Conservation (phyloP, 352 stramenopile species). For the Phytopythium aichiense region DNA sequence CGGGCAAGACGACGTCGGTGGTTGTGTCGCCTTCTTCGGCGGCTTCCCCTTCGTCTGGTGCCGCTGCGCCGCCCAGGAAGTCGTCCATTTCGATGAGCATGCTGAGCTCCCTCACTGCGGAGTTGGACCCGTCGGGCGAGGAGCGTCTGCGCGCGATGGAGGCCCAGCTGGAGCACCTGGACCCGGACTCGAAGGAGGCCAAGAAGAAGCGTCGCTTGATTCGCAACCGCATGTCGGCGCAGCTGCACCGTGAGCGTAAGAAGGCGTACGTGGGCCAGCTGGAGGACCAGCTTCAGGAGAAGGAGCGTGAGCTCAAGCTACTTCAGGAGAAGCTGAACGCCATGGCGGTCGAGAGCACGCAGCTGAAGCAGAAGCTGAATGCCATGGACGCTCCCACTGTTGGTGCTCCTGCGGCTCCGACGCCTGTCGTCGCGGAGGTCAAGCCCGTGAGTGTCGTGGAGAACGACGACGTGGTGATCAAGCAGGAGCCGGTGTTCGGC, state of each 20-base stretch:
- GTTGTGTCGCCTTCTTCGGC: constrained; percentile 10
- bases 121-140: constrained; percentile 65
- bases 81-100: constrained; percentile 5
- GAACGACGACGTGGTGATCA: constrained; percentile 43
- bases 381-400: constrained; percentile 14
- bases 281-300: constrained; percentile 78
- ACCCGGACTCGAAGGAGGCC: constrained; percentile 85
- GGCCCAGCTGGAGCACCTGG: constrained; percentile 74
- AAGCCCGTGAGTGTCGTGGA: constrained; percentile 4
- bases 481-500: constrained; percentile 42
- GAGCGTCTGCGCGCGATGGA: constrained; percentile 83
- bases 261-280: constrained; percentile 86
- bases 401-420: constrained; percentile 42
- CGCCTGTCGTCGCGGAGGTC: constrained; percentile 28
- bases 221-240: constrained; percentile 86
- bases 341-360: constrained; percentile 57
- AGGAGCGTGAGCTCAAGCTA: constrained; percentile 71
- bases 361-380: constrained; percentile 54
- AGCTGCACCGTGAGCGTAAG: constrained; percentile 85
- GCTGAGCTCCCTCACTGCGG: constrained; percentile 25
- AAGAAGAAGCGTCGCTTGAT: constrained; percentile 89
- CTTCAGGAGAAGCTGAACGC: constrained; percentile 74
- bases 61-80: constrained; percentile 11
- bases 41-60: neutral
- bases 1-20: constrained; percentile 41